Evolutionary conservation across 306 rosid genomes (phyloP).

Genomic region (Luffa acutangula): DNA sequence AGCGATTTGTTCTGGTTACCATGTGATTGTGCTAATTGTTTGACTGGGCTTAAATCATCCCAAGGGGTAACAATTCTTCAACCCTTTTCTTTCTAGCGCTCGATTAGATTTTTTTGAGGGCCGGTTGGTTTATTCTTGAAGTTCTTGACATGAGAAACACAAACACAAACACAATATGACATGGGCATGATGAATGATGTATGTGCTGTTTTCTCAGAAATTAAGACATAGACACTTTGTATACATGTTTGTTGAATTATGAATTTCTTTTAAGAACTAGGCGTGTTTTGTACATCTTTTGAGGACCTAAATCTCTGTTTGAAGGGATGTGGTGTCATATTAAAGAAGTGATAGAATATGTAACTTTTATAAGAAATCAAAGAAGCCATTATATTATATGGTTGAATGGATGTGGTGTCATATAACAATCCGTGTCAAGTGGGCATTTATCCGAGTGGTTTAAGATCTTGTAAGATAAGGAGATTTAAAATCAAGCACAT

Average conservation of each 20-base stretch:
- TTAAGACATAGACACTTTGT: neutral
- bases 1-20: constrained; percentile 95
- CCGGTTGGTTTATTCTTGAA: neutral
- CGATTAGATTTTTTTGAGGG: neutral
- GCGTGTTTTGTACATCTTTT: neutral
- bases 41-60: constrained; percentile 6
- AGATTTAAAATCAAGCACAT: neutral
- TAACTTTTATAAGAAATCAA: neutral
- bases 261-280: neutral
- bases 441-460: neutral
- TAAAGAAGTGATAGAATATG: too few species aligned
- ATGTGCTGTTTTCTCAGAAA: neutral
- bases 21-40: constrained; percentile 70
- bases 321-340: too few species aligned
- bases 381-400: neutral
- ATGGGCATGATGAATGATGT: neutral
- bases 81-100: neutral
- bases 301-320: neutral
- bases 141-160: neutral
- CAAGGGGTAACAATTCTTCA: constrained; percentile 25
- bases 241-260: neutral
- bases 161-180: neutral
- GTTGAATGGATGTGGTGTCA: neutral
- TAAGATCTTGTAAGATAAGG: neutral
- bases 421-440: neutral